Conservation (phyloP, 257 asterid species). For the Solanum ossicruentum region DNA sequence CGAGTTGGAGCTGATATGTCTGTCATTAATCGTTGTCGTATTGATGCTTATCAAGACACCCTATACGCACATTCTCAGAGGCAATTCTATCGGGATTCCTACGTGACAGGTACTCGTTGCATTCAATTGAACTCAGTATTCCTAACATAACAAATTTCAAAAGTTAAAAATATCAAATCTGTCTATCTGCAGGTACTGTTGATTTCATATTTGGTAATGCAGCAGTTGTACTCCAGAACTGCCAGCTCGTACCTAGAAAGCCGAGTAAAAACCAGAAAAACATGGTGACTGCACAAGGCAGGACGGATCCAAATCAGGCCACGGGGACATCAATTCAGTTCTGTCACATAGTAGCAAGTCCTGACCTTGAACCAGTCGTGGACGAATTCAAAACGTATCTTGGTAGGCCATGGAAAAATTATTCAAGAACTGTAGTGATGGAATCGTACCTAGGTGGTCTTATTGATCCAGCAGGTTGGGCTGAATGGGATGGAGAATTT, state of each 20-base stretch:
- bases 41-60: slow-evolving; percentile 49
- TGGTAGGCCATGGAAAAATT: slow-evolving; percentile 60
- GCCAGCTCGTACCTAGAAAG: slow-evolving; percentile 22
- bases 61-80: slow-evolving; percentile 35
- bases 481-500: slow-evolving; percentile 29
- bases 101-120: slow-evolving; percentile 12
- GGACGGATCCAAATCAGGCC: slow-evolving; percentile 43
- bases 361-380: slow-evolving; percentile 22
- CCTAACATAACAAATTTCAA: neutral
- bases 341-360: slow-evolving; percentile 19
- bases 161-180: neutral
- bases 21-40: slow-evolving; percentile 35
- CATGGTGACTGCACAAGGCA: slow-evolving; percentile 63
- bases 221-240: slow-evolving; percentile 40
- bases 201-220: slow-evolving; percentile 59
- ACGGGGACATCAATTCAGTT: slow-evolving; percentile 46
- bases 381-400: slow-evolving; percentile 21
- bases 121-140: neutral
- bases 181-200: slow-evolving; percentile 8
- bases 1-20: slow-evolving; percentile 44
- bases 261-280: slow-evolving; percentile 29
- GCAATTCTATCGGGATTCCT: slow-evolving; percentile 43
- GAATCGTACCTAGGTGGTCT: slow-evolving; percentile 21
- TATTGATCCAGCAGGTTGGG: slow-evolving; percentile 49
- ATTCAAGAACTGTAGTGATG: slow-evolving; percentile 44